Conservation (phyloP, 441 rosid species). For the Gossypium schwendimanii region DNA sequence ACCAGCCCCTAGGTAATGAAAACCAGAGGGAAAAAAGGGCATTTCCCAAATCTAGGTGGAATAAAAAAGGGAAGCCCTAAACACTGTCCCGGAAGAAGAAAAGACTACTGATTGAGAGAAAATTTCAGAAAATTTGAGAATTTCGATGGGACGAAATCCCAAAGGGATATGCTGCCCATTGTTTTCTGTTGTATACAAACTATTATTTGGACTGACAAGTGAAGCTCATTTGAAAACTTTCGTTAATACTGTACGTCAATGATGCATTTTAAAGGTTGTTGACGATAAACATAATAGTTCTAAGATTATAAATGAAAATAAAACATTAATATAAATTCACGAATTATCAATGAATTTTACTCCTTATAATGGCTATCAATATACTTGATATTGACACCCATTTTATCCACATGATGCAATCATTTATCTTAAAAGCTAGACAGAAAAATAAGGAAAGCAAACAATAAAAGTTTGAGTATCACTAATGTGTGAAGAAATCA, state of each 20-base stretch:
- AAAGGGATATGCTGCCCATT: background rate
- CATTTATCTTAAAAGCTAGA: background rate
- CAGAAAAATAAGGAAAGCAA: background rate
- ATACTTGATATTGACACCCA: background rate
- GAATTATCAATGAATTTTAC: background rate
- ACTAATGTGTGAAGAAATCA: slow-evolving; percentile 47
- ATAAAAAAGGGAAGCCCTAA: background rate
- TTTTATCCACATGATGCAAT: background rate
- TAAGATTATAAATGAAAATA: background rate
- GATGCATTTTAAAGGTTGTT: background rate
- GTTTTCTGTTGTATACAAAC: background rate
- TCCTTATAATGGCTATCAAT: background rate
- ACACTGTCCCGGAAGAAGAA: background rate
- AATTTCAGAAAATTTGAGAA: background rate
- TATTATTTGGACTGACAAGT: background rate
- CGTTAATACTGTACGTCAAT: background rate
- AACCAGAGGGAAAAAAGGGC: background rate
- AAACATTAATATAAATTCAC: background rate
- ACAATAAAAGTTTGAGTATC: slow-evolving; percentile 4
- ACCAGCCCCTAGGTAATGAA: background rate
- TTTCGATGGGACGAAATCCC: background rate
- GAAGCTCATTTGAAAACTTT: background rate
- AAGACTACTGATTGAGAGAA: background rate
- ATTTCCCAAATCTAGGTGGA: background rate
- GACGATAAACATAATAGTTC: background rate